Evolutionary conservation across 805 yeast genomes (phyloP).

Genomic region (Cyberlindnera veronae): DNA sequence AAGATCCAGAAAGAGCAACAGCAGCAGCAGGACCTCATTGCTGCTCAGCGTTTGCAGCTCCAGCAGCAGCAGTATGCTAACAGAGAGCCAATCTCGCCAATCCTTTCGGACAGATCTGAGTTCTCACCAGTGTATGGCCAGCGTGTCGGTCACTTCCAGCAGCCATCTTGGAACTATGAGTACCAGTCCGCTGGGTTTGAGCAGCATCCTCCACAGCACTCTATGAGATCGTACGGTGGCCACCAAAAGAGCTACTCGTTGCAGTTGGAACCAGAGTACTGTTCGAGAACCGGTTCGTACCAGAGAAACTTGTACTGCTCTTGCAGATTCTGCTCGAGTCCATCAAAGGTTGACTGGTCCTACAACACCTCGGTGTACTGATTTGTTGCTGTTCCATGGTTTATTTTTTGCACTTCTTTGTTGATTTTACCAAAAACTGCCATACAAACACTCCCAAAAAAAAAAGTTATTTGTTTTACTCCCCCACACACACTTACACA

Average conservation of each 20-base stretch:
- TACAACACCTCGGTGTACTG: slow-evolving; percentile 8
- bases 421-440: slow-evolving; percentile 2
- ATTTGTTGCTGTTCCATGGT: not conserved
- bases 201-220: slow-evolving; percentile 7
- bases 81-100: slow-evolving; percentile 24
- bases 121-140: slow-evolving; percentile 19
- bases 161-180: slow-evolving; percentile 15
- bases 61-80: slow-evolving; percentile 12
- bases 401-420: not conserved
- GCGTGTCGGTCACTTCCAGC: slow-evolving; percentile 6
- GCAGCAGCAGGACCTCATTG: slow-evolving; percentile 11
- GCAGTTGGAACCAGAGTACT: slow-evolving; percentile 22
- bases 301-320: slow-evolving; percentile 21
- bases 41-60: too few species aligned
- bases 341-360: slow-evolving; percentile 24
- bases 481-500: not conserved
- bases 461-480: not conserved
- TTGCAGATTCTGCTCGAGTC: slow-evolving; percentile 24
- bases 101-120: slow-evolving; percentile 16
- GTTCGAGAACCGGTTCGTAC: slow-evolving; percentile 25
- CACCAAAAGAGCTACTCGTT: slow-evolving; percentile 20
- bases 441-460: slow-evolving; percentile 1
- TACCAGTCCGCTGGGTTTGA: slow-evolving; percentile 16
- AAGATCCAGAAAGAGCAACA: slow-evolving; percentile 13
- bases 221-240: slow-evolving; percentile 7